phyloP scores from a whole-genome alignment of 2,329 filamentous ascomycete species.

The Aspergillus quadricinctus region DNA sequence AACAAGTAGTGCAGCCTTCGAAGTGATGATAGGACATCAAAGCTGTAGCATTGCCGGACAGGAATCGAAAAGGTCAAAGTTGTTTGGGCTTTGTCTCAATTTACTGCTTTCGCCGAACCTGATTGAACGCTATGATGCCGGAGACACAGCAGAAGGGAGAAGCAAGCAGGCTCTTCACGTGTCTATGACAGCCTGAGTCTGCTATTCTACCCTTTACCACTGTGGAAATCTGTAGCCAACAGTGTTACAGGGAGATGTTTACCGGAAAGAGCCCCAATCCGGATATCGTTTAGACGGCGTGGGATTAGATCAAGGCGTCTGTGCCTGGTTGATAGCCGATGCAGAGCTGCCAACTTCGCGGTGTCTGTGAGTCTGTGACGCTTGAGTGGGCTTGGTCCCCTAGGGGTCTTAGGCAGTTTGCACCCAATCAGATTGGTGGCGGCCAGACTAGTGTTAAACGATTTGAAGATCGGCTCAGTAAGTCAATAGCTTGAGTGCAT shows the following conservation, averaged over 20 bases:
- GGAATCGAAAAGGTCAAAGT: not conserved
- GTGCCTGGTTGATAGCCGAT: slow-evolving; percentile 4
- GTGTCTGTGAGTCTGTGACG: slow-evolving; percentile 18
- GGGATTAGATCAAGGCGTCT: slow-evolving; percentile 14
- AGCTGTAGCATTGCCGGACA: not conserved
- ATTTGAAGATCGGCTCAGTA: slow-evolving; percentile 2
- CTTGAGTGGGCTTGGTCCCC: no score
- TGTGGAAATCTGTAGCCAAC: not conserved
- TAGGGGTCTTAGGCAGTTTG: slow-evolving; percentile 11
- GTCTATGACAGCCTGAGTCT: not conserved
- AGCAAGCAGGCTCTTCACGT: not conserved
- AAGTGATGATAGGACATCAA: not conserved
- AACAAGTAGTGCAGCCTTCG: slow-evolving; percentile 8
- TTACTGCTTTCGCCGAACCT: not conserved
- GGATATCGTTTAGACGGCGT: slow-evolving; percentile 19
- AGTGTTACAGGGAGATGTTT: slow-evolving; percentile 3
- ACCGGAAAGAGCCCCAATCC: slow-evolving; percentile 8
- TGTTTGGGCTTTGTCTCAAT: not conserved
- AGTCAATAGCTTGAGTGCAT: not conserved
- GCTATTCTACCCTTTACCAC: not conserved
- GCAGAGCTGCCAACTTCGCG: slow-evolving; percentile 20
- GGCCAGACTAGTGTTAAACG: not conserved
- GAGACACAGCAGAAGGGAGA: not conserved
- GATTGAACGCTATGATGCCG: not conserved
- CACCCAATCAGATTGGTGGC: slow-evolving; percentile 17